phyloP scores from a whole-genome alignment of 2,329 filamentous ascomycete species.

The Penicillium crustosum region DNA sequence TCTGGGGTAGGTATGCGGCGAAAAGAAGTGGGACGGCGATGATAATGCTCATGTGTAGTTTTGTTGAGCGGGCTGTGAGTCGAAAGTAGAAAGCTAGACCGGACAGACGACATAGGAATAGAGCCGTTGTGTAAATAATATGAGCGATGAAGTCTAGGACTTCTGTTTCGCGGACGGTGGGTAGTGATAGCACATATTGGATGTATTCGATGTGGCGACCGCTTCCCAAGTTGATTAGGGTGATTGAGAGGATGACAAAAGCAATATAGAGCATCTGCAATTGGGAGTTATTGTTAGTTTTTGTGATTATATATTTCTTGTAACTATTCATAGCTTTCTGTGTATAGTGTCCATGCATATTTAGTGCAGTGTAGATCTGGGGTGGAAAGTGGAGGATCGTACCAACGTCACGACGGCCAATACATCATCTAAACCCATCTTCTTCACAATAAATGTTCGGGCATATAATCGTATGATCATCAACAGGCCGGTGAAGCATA shows the following conservation, averaged over 20 bases:
- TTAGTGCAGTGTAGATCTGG: constrained; percentile 7
- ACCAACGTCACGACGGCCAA: constrained; percentile 51
- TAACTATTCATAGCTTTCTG: not conserved
- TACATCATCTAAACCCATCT: constrained; percentile 50
- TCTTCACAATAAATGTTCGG: constrained; percentile 46
- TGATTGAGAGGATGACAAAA: constrained; percentile 46
- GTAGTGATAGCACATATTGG: constrained; percentile 48
- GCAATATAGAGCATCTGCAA: constrained; percentile 38
- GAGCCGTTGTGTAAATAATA: constrained; percentile 53
- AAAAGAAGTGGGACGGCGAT: constrained; percentile 38
- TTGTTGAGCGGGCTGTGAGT: constrained; percentile 40
- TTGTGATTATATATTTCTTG: not conserved
- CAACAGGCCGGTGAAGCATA: constrained; percentile 32
- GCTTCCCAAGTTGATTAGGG: constrained; percentile 51
- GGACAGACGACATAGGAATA: constrained; percentile 53
- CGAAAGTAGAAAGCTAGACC: constrained; percentile 55
- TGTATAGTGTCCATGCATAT: not conserved
- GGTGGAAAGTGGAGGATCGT: constrained; percentile 15
- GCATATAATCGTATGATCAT: constrained; percentile 49
- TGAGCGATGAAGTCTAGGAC: constrained; percentile 53
- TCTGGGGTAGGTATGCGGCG: constrained; percentile 49
- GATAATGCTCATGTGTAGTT: constrained; percentile 25
- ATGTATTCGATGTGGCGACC: constrained; percentile 40
- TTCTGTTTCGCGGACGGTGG: constrained; percentile 46
- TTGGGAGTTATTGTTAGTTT: constrained; percentile 2